Base-by-base conservation (phyloP, 208 protist species). In the Trichomonas tenax region DNA sequence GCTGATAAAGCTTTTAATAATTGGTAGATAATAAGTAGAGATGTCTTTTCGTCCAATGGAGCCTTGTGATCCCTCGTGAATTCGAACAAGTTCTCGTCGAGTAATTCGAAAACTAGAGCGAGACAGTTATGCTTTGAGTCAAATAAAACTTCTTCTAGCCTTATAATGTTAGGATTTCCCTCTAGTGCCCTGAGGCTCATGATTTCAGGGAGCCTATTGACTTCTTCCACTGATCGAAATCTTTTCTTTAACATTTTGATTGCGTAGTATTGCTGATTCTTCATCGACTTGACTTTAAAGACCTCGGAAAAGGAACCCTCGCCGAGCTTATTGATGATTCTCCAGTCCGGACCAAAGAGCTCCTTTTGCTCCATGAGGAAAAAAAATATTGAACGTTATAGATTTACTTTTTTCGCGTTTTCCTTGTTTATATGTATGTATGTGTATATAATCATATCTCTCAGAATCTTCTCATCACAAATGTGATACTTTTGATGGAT, bases 121-220 rank as follows among this genome's bases (percentile, higher is more conserved):
- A 93, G 14, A 51, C 44, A 34, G n/a, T 44, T 44, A 51, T 34
- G 41, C 4, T 93, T 48, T 38, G 40, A 38, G 38, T 97, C 88
- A 96, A 99, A 99, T 9, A 99, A 97, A 0, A 99, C 98, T 88
- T 99, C 99, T 34, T 98, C 95, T 31, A 99, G 97, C 48, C 99
- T 97, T 23, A 99, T 98, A 58, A 99, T 98, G 96, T 99, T 99
- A 21, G 98, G 97, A 97, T 99, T 98, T 0, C 98, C 98, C 34
- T 98, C 97, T 40, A 99, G 97, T 8, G 98, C 96, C 17, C 98
- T 97, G 0, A 99, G 97, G 0, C 98, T 98, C 96, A 99, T 98
- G 48, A 99, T 99, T 97, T 99, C 99, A 36, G 98, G 97, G 23
- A 99, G 97, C 26, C 98, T 98, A 96, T 99, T 99, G 11, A 99